Evolutionary conservation across 169 alveolate species (phyloP).

Genomic region (Plasmodium knowlesi): DNA sequence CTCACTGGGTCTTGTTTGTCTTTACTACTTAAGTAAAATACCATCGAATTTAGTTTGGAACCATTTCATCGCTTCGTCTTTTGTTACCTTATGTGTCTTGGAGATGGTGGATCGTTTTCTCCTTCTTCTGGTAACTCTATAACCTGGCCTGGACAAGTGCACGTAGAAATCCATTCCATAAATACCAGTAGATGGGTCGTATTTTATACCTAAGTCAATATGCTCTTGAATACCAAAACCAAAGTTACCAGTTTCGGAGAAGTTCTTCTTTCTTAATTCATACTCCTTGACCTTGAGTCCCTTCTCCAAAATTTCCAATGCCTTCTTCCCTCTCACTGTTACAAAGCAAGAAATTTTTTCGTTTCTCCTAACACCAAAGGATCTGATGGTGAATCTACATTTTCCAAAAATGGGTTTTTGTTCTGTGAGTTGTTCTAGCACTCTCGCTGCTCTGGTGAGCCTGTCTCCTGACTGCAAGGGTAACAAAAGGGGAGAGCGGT

Average conservation of each 20-base stretch:
- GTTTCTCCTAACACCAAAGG: constrained; percentile 98
- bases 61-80: constrained; percentile 98
- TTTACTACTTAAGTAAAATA: constrained; percentile 92
- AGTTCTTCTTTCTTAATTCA: constrained; percentile 96
- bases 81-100: constrained; percentile 94
- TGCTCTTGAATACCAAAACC: constrained; percentile 99
- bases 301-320: constrained; percentile 97
- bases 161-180: constrained; percentile 99
- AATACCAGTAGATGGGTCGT: constrained; percentile 99
- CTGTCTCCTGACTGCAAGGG: constrained; percentile 96
- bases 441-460: constrained; percentile 99
- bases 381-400: constrained; percentile 97
- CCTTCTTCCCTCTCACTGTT: constrained; percentile 99
- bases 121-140: constrained; percentile 96
- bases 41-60: constrained; percentile 98
- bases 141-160: constrained; percentile 98
- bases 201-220: constrained; percentile 99
- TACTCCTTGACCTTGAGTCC: constrained; percentile 99
- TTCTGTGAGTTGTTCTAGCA: constrained; percentile 97
- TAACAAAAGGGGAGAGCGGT: background rate
- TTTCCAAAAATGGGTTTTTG: constrained; percentile 98
- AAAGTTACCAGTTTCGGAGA: constrained; percentile 98
- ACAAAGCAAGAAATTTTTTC: constrained; percentile 99
- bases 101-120: constrained; percentile 94
- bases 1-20: background rate